Percentiles rank a stretch among this genome's conserved stretches.
phyloP scores from a whole-genome alignment of 164 flowering plant species.

The Amborella trichopoda region DNA sequence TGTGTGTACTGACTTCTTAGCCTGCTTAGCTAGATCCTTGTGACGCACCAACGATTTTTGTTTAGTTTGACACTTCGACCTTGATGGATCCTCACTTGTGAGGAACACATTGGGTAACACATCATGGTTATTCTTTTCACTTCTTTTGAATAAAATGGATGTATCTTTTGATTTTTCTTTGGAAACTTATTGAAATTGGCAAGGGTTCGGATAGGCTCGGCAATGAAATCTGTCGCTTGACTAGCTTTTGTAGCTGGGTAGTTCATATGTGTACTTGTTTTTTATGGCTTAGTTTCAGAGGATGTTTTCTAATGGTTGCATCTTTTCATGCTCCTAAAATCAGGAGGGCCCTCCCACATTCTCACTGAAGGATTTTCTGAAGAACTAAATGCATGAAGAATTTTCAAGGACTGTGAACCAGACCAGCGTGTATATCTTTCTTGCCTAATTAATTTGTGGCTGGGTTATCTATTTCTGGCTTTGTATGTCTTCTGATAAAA shows the following conservation, averaged over 20 bases:
- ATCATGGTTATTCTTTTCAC: not conserved
- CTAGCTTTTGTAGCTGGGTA: not conserved
- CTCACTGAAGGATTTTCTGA: slow-evolving; percentile 61
- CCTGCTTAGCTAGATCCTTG: not conserved
- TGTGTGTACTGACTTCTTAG: not conserved
- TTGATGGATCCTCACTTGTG: not conserved
- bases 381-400: slow-evolving; percentile 25
- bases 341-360: slow-evolving; percentile 59
- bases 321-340: slow-evolving; percentile 2
- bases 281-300: not conserved
- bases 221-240: no score
- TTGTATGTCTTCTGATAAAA: no score
- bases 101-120: not conserved
- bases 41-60: not conserved
- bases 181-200: not conserved
- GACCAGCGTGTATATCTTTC: no score
- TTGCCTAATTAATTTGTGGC: no score
- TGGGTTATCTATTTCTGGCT: no score
- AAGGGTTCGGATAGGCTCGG: not conserved
- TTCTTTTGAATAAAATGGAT: not conserved
- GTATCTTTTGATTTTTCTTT: not conserved
- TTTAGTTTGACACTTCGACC: no score
- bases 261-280: not conserved
- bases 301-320: not conserved
- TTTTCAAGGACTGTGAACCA: no score